phyloP scores from a whole-genome alignment of 2,329 filamentous ascomycete genomes.

The Fusarium tanahbumbuense region DNA sequence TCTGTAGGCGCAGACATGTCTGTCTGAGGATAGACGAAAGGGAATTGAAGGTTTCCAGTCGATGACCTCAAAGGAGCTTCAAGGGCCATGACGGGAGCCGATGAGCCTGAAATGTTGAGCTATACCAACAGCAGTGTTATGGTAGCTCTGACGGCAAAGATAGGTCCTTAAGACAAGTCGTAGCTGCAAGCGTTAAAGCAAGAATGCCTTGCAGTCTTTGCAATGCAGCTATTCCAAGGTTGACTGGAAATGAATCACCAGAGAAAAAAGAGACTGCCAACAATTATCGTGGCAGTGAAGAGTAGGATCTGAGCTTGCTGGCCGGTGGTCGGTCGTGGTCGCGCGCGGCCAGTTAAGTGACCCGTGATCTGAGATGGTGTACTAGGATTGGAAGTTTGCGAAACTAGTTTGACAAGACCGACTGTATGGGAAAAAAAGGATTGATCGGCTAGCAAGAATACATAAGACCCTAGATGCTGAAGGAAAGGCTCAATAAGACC shows the following conservation, averaged over 20 bases:
- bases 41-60: slow-evolving; percentile 60
- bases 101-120: slow-evolving; percentile 12
- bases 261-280: slow-evolving; percentile 3
- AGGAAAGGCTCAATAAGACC: slow-evolving; percentile 22
- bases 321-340: slow-evolving; percentile 24
- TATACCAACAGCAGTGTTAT: slow-evolving; percentile 25
- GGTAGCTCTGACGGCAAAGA: slow-evolving; percentile 18
- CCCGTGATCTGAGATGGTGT: slow-evolving; percentile 24
- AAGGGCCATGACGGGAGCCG: slow-evolving; percentile 51
- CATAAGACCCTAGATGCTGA: slow-evolving; percentile 9
- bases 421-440: not conserved
- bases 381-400: slow-evolving; percentile 26
- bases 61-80: slow-evolving; percentile 71
- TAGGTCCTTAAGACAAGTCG: slow-evolving; percentile 20
- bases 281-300: slow-evolving; percentile 21
- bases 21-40: slow-evolving; percentile 58
- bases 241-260: slow-evolving; percentile 8
- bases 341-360: slow-evolving; percentile 38
- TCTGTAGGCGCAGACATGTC: slow-evolving; percentile 68
- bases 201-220: slow-evolving; percentile 44
- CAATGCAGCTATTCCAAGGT: slow-evolving; percentile 23
- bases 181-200: slow-evolving; percentile 30
- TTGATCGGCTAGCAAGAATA: slow-evolving; percentile 7
- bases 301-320: slow-evolving; percentile 17
- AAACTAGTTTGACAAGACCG: slow-evolving; percentile 24